Evolutionary conservation across 2,329 filamentous ascomycete species (phyloP), one percentile per base, ranked within the genome.

Genomic region (Didymellaceae sp.): DNA sequence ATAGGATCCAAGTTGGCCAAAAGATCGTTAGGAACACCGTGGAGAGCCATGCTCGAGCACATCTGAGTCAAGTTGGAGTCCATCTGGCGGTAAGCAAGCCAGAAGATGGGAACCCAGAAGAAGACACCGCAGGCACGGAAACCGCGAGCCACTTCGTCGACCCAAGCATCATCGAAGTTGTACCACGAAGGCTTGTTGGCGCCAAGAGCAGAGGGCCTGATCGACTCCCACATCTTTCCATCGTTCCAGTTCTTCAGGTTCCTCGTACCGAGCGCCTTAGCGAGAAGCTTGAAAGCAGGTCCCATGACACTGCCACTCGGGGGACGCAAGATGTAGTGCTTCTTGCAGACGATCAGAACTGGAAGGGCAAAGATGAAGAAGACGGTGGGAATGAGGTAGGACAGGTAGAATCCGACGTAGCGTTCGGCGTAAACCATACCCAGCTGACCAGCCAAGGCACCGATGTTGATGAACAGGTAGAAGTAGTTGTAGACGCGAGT

Each of bases 91-190:
- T 88, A 89, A 55, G 83, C 82, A 20, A 89, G 78, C 83, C 84
- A 88, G 76, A 84, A 88, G 28, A 70, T 55, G 31, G 87, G 87
- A 48, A 86, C 82, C 78, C 87, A 90, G 55, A 85, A 61, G 59
- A 75, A 74, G 11, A 75, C 69, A 40, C 59, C 57, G 63, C 72
- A 75, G 28, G 71, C 72, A 18, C 39, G 57, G 47, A 64, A 68
- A 54, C 87, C 88, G 73, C 88, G 86, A 43, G 80, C 80, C 39
- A 91, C 85, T 67, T 92, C 87, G 47, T 91, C 88, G n/a, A 91
- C 88, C 87, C 87, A 92, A 54, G 84, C 83, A 59, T 91, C 89
- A 55, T 91, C 88, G 61, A 90, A 91, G 0, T 83, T 89, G 85
- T 90, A 90, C 88, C 88, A 91, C 0, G 57, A 43, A 0, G 87